These are phyloP conservation scores for Ambrosia trifida DNA, from an alignment of 129 eudicot species.

Conservation along the genomic window DNA sequence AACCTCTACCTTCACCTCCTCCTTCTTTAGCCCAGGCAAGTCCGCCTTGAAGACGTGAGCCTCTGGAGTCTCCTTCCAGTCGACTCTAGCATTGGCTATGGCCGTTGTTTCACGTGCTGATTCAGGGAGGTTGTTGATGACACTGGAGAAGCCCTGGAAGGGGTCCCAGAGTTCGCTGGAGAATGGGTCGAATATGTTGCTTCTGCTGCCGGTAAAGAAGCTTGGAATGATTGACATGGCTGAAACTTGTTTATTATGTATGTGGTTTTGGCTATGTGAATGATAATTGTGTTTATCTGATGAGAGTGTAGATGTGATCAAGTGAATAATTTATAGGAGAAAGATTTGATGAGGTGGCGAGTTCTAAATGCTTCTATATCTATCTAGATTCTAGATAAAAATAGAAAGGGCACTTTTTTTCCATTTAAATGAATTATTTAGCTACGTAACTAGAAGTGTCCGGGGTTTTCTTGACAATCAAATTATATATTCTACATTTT, in stretches of 20 bases:
- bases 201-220: constrained; percentile 44
- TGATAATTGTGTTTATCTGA: no score
- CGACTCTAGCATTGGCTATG: constrained; percentile 43
- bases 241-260: not conserved
- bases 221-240: constrained; percentile 59
- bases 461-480: no score
- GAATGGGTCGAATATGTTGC: constrained; percentile 56
- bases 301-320: not conserved
- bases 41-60: constrained; percentile 34
- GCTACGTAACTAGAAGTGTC: no score
- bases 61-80: constrained; percentile 39
- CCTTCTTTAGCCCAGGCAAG: constrained; percentile 38
- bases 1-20: constrained; percentile 35
- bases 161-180: constrained; percentile 59
- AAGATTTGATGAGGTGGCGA: constrained; percentile 6
- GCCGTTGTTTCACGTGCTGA: constrained; percentile 39
- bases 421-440: no score
- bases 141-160: constrained; percentile 40
- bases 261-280: no score
- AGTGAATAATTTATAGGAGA: constrained; percentile 1
- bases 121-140: constrained; percentile 16
- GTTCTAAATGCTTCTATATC: constrained; percentile 20
- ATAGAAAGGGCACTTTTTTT: no score
- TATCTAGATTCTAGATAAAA: no score
- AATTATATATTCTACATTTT: no score